These are phyloP conservation scores for Aciculosporium take DNA, from an alignment of 2,329 filamentous ascomycete species.

Conservation along the genomic window DNA sequence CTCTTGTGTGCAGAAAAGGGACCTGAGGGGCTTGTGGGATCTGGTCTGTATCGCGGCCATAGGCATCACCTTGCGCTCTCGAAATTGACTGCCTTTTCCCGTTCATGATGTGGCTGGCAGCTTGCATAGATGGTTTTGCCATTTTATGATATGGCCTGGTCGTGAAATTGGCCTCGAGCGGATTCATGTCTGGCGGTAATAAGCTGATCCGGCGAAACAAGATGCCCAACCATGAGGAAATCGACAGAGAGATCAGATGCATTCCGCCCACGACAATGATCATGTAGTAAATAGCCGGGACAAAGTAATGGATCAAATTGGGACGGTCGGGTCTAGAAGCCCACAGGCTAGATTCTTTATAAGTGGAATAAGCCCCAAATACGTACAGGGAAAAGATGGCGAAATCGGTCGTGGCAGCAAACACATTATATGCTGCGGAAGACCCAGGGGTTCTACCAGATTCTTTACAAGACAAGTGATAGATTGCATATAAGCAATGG, in stretches of 20 bases:
- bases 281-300: slow-evolving; percentile 53
- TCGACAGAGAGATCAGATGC: slow-evolving; percentile 53
- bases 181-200: slow-evolving; percentile 90
- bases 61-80: slow-evolving; percentile 21
- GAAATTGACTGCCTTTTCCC: slow-evolving; percentile 48
- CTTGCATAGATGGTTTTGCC: slow-evolving; percentile 47
- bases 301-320: slow-evolving; percentile 42
- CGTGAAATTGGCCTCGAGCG: slow-evolving; percentile 73
- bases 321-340: slow-evolving; percentile 48
- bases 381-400: slow-evolving; percentile 39
- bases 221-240: slow-evolving; percentile 62
- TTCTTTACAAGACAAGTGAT: slow-evolving; percentile 60
- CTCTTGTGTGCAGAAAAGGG: slow-evolving; percentile 69
- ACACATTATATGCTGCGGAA: slow-evolving; percentile 79
- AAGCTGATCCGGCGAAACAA: slow-evolving; percentile 70
- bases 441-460: slow-evolving; percentile 61
- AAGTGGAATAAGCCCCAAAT: slow-evolving; percentile 35
- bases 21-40: slow-evolving; percentile 41
- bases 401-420: slow-evolving; percentile 59
- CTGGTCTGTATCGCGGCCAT: slow-evolving; percentile 29
- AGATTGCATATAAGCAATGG: slow-evolving; percentile 64
- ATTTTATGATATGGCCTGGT: slow-evolving; percentile 58
- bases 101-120: slow-evolving; percentile 26
- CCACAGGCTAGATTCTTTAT: slow-evolving; percentile 41
- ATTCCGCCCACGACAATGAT: slow-evolving; percentile 50